A percentile compares a stretch with the other conserved stretches of the same genome.
These are phyloP conservation scores for Myotisia sp. DNA, from an alignment of 2,329 filamentous ascomycete species.

Conservation along the genomic window DNA sequence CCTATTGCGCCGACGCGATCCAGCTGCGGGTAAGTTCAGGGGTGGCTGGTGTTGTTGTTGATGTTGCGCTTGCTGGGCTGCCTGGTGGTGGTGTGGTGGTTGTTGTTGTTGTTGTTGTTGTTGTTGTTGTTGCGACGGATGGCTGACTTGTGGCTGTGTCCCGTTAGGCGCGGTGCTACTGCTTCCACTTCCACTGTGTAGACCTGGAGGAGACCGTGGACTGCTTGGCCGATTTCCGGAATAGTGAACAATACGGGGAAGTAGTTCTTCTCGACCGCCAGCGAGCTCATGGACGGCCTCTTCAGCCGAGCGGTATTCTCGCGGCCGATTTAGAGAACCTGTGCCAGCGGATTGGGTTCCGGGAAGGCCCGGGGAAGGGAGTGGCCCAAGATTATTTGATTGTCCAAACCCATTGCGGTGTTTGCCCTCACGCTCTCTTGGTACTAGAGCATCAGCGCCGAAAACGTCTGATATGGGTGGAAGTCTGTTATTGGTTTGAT, in stretches of 20 bases:
- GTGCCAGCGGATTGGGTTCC: constrained; percentile 28
- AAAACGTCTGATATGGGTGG: constrained; percentile 94
- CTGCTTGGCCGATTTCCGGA: constrained; percentile 86
- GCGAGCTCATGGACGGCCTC: constrained; percentile 84
- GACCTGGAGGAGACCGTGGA: constrained; percentile 32
- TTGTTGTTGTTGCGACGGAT: constrained; percentile 4
- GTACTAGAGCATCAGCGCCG: constrained; percentile 54
- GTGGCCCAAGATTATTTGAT: constrained; percentile 43
- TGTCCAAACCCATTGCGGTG: constrained; percentile 7
- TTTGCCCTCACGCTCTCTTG: constrained; percentile 9
- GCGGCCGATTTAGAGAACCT: constrained; percentile 43
- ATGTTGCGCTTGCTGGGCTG: constrained; percentile 15
- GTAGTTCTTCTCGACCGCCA: constrained; percentile 78
- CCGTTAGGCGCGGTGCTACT: constrained; percentile 22
- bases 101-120: constrained; percentile 26
- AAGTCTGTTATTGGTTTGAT: constrained; percentile 78
- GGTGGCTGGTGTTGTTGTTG: constrained; percentile 1
- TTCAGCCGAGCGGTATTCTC: constrained; percentile 90
- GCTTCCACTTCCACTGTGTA: constrained; percentile 19
- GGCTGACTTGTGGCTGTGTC: not conserved
- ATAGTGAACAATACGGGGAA: constrained; percentile 92
- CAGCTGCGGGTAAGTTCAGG: constrained; percentile 17
- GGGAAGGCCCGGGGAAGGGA: constrained; percentile 67
- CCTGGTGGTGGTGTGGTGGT: constrained; percentile 12
- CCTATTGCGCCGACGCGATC: constrained; percentile 55